Evolutionary conservation across 192 early-diverging fungal species (phyloP), one percentile per base, ranked within the genome.

Genomic region (Umbelopsis vinacea): DNA sequence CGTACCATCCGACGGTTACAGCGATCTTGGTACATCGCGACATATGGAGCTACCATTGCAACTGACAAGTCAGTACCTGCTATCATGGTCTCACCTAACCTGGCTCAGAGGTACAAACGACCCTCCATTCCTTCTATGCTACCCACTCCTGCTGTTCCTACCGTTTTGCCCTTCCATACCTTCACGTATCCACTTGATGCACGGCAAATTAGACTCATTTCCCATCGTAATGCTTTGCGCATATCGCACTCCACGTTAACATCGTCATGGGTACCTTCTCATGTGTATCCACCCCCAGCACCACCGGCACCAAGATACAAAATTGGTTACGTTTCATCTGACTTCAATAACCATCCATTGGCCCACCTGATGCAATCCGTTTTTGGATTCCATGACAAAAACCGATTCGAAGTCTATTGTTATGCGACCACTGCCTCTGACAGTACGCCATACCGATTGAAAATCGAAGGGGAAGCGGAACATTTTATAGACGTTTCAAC

Each of bases 321-420:
- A 52, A 84, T 98, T 46, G 96, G 96, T 26, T 98, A 98, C 66
- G 85, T 98, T 17, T 93, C 91, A 26, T 95, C 93, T 6, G 96
- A 98, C 74, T 96, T 98, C 67, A 94, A 91, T 82, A 94, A 97
- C 78, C 96, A 98, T 73, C 95, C 96, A 10, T 76, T 97, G 37
- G 87, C 95, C 35, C 95, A 97, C 76, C 82, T 98, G 75, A 96
- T 96, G 94, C 94, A 95, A 84, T 94, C 92, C 8, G 94, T 97
- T 17, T 98, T 97, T 88, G 94, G 92, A 15, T 84, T 98, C 84
- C 96, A 98, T 79, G 89, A 95, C 77, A 87, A 88, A 48, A 68
- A 50, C 21, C 84, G 82, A 4, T 94, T 92, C 76, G 83, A 87
- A 46, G 85, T 97, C 15, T 90, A 80, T 70, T 95, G 94, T 79